Base-by-base conservation (phyloP, 257 asterid species). In the Ligustrum vulgare region DNA sequence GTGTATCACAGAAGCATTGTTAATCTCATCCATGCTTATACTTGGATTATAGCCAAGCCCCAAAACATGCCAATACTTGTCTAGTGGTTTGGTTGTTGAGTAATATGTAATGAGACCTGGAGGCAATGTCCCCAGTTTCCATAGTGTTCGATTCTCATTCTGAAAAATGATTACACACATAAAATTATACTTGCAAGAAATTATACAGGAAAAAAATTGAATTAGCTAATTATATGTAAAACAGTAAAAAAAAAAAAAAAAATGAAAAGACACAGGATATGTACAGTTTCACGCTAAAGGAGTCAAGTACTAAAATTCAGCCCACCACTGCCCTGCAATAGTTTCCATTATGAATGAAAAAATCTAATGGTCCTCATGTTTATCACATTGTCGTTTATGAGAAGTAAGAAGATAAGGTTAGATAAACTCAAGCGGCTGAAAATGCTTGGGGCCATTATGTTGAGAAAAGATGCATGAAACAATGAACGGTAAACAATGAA, bases 1-100 rank as follows among this genome's bases (percentile, higher is more conserved):
- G 82, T 93, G 98, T 77, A 93, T 89, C 62, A 93, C 98, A 70
- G 98, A 91, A 80, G 97, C 98, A 79, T 87, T 91, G 45, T 79
- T 82, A 65, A 93, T 93, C 87, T 93, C 98, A 28, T 85, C 96
- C 91, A 83, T 86, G 83, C 94, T 91, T 69, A 93, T 91, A 81
- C 91, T 88, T 43, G 97, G 97, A 78, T 93, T 93, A 77, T 89
- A 89, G 23, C 98, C 98, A 70, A 93, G 98, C 73, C 98, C 98
- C 90, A 93, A 79, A 62, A 93, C 98, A 84, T 93, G 98, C 98
- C 98, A 93, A 70, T 94, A 86, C 75, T 93, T 93, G 76, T 93
- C 94, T 3, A 93, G 82, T 28, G 98, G 96, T 87, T 93, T 93
- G 15, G 98, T 93, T 25, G 96, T 93, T 15, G 98, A 89, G 88